phyloP scores from a whole-genome alignment of 805 yeast species.

The Yamadazyma philogaea region DNA sequence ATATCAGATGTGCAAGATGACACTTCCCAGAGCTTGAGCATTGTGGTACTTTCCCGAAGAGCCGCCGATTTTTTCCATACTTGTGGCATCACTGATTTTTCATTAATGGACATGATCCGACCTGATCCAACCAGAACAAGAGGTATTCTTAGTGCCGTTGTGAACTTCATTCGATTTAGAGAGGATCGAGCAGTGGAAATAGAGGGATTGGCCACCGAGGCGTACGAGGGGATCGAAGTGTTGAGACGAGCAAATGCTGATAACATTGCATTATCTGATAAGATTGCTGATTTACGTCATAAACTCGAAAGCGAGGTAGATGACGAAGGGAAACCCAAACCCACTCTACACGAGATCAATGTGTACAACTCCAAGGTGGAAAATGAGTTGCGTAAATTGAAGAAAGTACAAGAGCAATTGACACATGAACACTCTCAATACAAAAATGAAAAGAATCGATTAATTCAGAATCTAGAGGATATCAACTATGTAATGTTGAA shows the following conservation, averaged over 20 bases:
- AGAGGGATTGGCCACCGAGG: slow-evolving; percentile 55
- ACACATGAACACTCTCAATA: slow-evolving; percentile 61
- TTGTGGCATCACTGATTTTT: slow-evolving; percentile 77
- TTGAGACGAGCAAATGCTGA: slow-evolving; percentile 30
- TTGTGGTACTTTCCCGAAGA: slow-evolving; percentile 57
- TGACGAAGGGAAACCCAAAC: slow-evolving; percentile 24
- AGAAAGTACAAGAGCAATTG: slow-evolving; percentile 58
- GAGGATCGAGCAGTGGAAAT: slow-evolving; percentile 73
- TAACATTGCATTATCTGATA: slow-evolving; percentile 19
- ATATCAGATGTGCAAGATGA: slow-evolving; percentile 21
- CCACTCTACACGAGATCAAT: slow-evolving; percentile 38
- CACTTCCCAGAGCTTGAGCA: slow-evolving; percentile 38
- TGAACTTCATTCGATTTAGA: slow-evolving; percentile 80
- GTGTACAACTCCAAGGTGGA: slow-evolving; percentile 56
- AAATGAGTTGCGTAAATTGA: slow-evolving; percentile 56
- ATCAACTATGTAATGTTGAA: slow-evolving; percentile 56
- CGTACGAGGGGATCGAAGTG: slow-evolving; percentile 47
- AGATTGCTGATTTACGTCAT: slow-evolving; percentile 29
- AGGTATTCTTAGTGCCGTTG: slow-evolving; percentile 73
- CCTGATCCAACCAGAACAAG: slow-evolving; percentile 71
- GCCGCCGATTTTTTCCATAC: slow-evolving; percentile 61
- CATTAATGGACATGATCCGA: slow-evolving; percentile 65
- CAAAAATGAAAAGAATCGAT: slow-evolving; percentile 56
- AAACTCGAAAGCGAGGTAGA: slow-evolving; percentile 26
- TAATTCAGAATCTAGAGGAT: slow-evolving; percentile 60